These are phyloP conservation scores for Talaromyces sp. DNA, from an alignment of 2,329 filamentous ascomycete genomes.

Conservation along the genomic window DNA sequence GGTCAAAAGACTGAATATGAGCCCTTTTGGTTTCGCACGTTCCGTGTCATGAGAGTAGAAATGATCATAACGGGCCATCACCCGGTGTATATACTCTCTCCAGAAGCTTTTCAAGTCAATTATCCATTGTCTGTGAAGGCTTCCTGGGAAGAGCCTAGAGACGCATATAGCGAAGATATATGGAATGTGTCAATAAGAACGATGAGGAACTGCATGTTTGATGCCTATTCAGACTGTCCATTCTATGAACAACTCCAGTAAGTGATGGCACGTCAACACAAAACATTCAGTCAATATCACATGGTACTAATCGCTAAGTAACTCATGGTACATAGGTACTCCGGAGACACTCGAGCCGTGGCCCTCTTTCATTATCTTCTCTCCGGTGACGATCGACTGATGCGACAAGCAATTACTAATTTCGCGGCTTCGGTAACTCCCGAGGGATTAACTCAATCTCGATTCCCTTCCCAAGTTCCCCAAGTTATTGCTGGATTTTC, in stretches of 20 bases:
- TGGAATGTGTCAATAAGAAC: not conserved
- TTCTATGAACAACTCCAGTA: not conserved
- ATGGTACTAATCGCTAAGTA: not conserved
- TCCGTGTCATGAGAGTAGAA: not conserved
- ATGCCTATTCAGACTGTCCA: not conserved
- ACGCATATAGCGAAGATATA: not conserved
- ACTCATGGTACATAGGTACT: not conserved
- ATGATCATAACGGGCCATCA: not conserved
- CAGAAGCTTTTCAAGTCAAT: not conserved
- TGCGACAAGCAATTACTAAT: not conserved
- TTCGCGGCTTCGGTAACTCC: not conserved
- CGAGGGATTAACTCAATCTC: not conserved
- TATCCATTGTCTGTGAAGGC: not conserved
- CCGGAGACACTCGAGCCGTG: not conserved
- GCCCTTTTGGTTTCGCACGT: not conserved
- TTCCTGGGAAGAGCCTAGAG: not conserved
- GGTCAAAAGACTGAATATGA: not conserved
- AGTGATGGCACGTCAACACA: not conserved
- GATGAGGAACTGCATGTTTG: not conserved
- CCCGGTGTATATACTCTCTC: not conserved
- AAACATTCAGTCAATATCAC: not conserved
- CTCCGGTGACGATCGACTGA: not conserved
- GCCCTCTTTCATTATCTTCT: not conserved
- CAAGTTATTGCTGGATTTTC: not conserved
- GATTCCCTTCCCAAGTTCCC: not conserved